Percentiles rank a stretch among this genome's conserved stretches.
Conservation (phyloP, 2,329 filamentous ascomycete species). For the Trichoderma afroharzianum region DNA sequence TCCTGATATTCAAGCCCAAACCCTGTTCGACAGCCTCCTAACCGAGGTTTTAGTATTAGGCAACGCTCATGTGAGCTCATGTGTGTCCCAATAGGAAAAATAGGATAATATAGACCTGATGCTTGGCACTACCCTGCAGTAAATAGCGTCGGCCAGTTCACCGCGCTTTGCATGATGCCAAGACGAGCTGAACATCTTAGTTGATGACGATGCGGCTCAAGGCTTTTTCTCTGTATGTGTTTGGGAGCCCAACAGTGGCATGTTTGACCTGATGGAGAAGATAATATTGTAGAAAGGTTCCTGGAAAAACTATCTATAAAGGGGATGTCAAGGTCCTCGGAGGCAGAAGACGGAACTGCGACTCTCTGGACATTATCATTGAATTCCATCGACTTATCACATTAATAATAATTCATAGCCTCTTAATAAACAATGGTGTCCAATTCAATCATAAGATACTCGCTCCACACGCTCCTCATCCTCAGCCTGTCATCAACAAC, state of each 20-base stretch:
- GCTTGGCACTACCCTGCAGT: not conserved
- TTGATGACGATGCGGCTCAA: not conserved
- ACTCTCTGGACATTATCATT: not conserved
- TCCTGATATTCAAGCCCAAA: not conserved
- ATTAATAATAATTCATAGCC: not conserved
- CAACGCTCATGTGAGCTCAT: not conserved
- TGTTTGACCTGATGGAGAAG: not conserved
- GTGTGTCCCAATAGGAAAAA: constrained; percentile 2
- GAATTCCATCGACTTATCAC: not conserved
- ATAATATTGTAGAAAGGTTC: not conserved
- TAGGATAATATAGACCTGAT: not conserved
- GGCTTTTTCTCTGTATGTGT: not conserved
- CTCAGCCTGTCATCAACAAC: not conserved
- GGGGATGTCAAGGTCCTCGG: not conserved
- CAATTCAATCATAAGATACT: not conserved
- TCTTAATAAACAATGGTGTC: not conserved
- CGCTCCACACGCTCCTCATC: not conserved
- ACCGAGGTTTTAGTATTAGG: not conserved
- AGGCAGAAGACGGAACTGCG: not conserved
- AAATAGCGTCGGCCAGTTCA: not conserved
- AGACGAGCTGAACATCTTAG: not conserved
- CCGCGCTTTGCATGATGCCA: not conserved
- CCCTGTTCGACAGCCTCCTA: not conserved
- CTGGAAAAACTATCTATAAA: not conserved
- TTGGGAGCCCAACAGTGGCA: not conserved